phyloP scores from a whole-genome alignment of 1,284 basidiomycete genomes.

The Trichosporon sp. region DNA sequence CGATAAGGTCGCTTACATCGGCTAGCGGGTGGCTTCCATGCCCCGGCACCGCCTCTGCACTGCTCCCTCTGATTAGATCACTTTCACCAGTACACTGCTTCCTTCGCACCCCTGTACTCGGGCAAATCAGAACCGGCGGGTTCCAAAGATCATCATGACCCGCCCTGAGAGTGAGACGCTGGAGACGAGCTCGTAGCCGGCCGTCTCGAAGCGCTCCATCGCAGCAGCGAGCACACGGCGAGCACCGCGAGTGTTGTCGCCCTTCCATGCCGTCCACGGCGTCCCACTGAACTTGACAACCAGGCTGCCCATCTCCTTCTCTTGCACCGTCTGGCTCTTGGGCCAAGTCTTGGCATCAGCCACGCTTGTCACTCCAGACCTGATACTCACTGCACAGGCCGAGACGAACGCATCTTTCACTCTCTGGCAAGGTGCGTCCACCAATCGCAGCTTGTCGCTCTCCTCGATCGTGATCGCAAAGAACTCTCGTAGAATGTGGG shows the following conservation, averaged over 20 bases:
- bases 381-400: slow-evolving; percentile 1
- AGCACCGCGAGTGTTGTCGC: slow-evolving; percentile 5
- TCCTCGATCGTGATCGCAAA: slow-evolving; percentile 3
- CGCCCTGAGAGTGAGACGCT: slow-evolving; percentile 2
- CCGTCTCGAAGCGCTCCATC: background rate
- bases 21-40: background rate
- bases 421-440: background rate
- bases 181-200: background rate
- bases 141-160: slow-evolving; percentile 13
- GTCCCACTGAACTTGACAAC: background rate
- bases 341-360: slow-evolving; percentile 8
- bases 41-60: background rate
- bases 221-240: slow-evolving; percentile 1
- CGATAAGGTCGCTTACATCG: slow-evolving; percentile 1
- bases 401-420: background rate
- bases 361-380: background rate
- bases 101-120: background rate
- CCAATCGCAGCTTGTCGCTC: background rate
- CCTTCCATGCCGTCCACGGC: slow-evolving; percentile 6
- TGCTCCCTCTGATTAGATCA: background rate
- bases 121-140: background rate
- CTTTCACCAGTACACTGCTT: background rate
- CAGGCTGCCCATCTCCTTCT: slow-evolving; percentile 11
- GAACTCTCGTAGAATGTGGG: slow-evolving; percentile 2
- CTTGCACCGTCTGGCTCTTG: background rate